Conservation (phyloP, 176 grass and related monocot species). For the Tillandsia fasciculata region DNA sequence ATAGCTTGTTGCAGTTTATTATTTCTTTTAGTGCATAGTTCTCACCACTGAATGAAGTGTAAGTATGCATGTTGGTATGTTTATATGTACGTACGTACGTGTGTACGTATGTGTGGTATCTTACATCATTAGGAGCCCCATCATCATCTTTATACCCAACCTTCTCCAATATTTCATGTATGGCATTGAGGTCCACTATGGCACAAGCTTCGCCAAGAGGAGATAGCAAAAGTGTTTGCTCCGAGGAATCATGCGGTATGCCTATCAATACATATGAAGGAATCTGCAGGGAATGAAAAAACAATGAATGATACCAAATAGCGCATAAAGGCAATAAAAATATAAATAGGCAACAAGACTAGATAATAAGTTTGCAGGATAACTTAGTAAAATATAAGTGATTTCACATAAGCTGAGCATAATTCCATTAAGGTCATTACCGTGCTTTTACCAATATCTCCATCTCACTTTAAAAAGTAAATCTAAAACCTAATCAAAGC, state of each 20-base stretch:
- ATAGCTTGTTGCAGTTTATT: too few species aligned
- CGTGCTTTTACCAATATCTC: too few species aligned
- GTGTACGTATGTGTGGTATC: not conserved
- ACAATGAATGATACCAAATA: slow-evolving; percentile 17
- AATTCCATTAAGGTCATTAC: too few species aligned
- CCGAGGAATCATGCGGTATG: slow-evolving; percentile 26
- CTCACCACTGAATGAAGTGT: too few species aligned
- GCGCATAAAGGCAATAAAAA: not conserved
- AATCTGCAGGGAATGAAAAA: slow-evolving; percentile 23
- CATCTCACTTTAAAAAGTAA: too few species aligned
- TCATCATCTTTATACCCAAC: slow-evolving; percentile 63
- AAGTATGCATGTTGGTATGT: not conserved
- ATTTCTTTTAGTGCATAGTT: too few species aligned
- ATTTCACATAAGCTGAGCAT: too few species aligned
- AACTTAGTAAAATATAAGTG: too few species aligned
- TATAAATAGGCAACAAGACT: not conserved
- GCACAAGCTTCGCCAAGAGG: slow-evolving; percentile 55
- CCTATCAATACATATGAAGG: slow-evolving; percentile 48
- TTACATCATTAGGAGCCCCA: slow-evolving; percentile 42
- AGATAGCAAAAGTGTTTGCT: slow-evolving; percentile 33
- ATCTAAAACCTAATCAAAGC: too few species aligned
- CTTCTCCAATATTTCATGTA: slow-evolving; percentile 51
- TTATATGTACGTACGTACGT: not conserved
- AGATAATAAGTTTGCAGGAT: not conserved
- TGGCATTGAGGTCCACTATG: slow-evolving; percentile 36